These are phyloP conservation scores for Paramecium pentaurelia DNA, from an alignment of 73 alveolate species.

Conservation along the genomic window DNA sequence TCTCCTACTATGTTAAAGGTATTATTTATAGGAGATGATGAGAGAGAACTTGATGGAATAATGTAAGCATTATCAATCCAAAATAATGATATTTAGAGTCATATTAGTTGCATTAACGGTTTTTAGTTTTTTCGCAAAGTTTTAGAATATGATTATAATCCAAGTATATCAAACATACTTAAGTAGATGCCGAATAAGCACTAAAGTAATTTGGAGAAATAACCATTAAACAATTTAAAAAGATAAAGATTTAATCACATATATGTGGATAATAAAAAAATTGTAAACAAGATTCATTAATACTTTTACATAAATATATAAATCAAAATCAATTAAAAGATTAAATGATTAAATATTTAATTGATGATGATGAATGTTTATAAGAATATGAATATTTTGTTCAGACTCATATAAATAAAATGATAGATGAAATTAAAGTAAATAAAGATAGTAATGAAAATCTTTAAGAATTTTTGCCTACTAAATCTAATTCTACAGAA, in stretches of 20 bases:
- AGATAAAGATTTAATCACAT: neutral
- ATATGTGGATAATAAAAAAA: neutral
- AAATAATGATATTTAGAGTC: neutral
- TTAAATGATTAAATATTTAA: neutral
- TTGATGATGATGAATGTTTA: neutral
- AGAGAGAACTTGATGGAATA: neutral
- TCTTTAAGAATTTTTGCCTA: neutral
- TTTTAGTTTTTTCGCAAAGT: neutral
- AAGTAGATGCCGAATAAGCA: conserved; percentile 20
- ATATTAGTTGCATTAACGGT: neutral
- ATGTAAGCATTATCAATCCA: neutral
- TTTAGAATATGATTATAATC: conserved; percentile 29
- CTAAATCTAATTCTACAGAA: conserved; percentile 28
- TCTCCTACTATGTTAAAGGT: neutral
- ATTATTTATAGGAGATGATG: conserved; percentile 19
- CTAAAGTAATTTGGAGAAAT: neutral
- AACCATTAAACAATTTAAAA: neutral
- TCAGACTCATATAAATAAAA: neutral
- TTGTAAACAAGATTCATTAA: neutral
- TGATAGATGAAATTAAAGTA: neutral
- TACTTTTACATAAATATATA: neutral
- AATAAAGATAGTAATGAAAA: neutral
- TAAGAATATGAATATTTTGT: neutral
- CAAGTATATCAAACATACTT: neutral
- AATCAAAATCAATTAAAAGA: neutral